Base-by-base conservation (phyloP, 1,139 yeast species). In the Candida buenavistaensis region DNA sequence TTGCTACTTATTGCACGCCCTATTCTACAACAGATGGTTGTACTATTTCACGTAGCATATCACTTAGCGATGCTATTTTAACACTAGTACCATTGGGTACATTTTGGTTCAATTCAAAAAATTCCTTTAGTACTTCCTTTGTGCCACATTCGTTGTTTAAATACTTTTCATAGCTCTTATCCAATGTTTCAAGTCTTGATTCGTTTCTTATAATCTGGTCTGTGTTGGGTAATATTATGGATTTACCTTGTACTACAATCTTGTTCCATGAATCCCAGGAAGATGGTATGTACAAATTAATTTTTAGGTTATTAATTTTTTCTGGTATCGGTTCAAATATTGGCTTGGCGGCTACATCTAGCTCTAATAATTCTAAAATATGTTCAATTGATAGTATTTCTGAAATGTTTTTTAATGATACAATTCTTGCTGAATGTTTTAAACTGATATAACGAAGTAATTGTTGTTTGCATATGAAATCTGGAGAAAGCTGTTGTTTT, bases 191-290 rank as follows among this genome's bases (percentile, higher is more conserved):
- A 9, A 44, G 16, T 15, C 30, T 30, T 2, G 21, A 14, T 20
- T 36, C 41, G 21, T 41, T 41, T n/a, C 51, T 38, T 12, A 57
- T 43, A 10, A 55, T 51, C 24, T 33, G 28, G 10, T 47, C 54
- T 17, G 38, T 34, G 28, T 33, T 49, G 32, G 28, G 50, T 48
- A 38, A 46, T 44, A 38, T 30, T 22, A 38, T 39, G 6, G 70
- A 50, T 31, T 57, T 60, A 5, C 73, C 67, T 17, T 78, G 45
- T 0, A 79, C 59, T 11, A 58, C 47, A 15, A 80, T 78, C 43
- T 76, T 72, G 14, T 63, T 60, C 65, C 71, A 63, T 3, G 78
- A 58, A 43, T 80, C 88, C 59, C 72, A 62, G 0, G 72, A 75
- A 8, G 44, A 38, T 0, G 82, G 81, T 2, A 84, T 67, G 23